Base-by-base conservation (phyloP, 257 asterid species). In the Lithospermum erythrorhizon region DNA sequence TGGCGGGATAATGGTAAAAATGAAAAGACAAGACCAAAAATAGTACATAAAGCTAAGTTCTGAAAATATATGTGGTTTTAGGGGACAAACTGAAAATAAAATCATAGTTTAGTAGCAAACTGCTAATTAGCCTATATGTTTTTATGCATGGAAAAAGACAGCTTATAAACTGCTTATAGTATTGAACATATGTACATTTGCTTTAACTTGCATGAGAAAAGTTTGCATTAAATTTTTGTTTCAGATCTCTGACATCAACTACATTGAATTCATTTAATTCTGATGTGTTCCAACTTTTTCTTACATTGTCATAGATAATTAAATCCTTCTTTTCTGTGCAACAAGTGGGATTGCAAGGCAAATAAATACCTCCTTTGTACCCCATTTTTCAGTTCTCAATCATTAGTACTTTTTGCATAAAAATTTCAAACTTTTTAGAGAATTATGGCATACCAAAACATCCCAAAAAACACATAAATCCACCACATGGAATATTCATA, bases 221-320 rank as follows among this genome's bases (percentile, higher is more conserved):
- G 62, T 71, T 73, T 70, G 62, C 13, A 30, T 14, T 62, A 9
- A 22, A 56, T 60, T 59, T 73, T 63, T 25, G 20, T 29, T 68
- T 75, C 73, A 73, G 72, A 75, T 77, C 76, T 57, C 70, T 80
- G 68, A 59, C 21, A 18, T 21, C 73, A 48, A 63, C 67, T 65
- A 24, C 82, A 76, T 76, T 78, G 62, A 66, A 57, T 80, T 72
- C 61, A 63, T 62, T 63, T 72, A 65, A 41, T 59, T 35, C 9
- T 65, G 3, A 56, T 27, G 66, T 41, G 37, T 52, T 61, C 56
- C 22, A 9, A 23, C 21, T 3, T 3, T 66, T 57, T 52, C 21
- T 56, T 61, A 35, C 45, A 8, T 35, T 35, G 0, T 35, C 13
- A 8, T 35, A 41, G 48, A 37, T 41, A 41, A 35, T 41, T 41